These are phyloP conservation scores for Avena sativa DNA, from an alignment of 176 grass and related monocot genomes.

Conservation along the genomic window DNA sequence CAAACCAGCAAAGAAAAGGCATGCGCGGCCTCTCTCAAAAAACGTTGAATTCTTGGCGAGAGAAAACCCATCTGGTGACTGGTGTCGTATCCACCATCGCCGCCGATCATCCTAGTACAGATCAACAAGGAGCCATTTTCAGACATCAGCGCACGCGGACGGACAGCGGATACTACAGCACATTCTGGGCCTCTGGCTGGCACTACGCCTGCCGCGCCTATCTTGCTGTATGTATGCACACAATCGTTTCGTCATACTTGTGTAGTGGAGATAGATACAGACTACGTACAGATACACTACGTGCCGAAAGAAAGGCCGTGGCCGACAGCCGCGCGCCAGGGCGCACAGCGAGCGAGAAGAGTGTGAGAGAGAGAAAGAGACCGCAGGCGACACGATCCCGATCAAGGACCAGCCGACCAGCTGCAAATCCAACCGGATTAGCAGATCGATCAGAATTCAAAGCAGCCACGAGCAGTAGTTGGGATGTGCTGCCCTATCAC, in stretches of 20 bases:
- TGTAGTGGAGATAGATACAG: not conserved
- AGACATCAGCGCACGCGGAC: not conserved
- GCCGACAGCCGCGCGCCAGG: not conserved
- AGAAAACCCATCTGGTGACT: too few relatives aligned
- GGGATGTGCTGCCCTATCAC: not conserved
- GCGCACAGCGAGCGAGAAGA: not conserved
- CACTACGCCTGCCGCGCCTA: not conserved
- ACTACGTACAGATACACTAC: not conserved
- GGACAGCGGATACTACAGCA: not conserved
- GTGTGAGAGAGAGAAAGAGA: not conserved
- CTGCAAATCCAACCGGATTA: not conserved
- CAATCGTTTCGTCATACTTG: not conserved
- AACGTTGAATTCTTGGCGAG: too few relatives aligned
- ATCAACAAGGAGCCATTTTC: not conserved
- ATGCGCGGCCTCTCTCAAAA: not conserved
- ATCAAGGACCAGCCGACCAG: slow-evolving; percentile 42
- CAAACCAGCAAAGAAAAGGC: not conserved
- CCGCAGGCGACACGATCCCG: not conserved
- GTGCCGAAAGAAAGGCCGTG: not conserved
- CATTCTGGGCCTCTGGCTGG: too few relatives aligned
- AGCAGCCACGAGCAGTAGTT: not conserved
- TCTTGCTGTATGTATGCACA: not conserved
- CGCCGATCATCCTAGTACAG: not conserved
- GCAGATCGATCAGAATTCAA: not conserved
- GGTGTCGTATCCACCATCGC: not conserved